phyloP scores from a whole-genome alignment of 2,329 filamentous ascomycete genomes.

The Claviceps fusiformis region DNA sequence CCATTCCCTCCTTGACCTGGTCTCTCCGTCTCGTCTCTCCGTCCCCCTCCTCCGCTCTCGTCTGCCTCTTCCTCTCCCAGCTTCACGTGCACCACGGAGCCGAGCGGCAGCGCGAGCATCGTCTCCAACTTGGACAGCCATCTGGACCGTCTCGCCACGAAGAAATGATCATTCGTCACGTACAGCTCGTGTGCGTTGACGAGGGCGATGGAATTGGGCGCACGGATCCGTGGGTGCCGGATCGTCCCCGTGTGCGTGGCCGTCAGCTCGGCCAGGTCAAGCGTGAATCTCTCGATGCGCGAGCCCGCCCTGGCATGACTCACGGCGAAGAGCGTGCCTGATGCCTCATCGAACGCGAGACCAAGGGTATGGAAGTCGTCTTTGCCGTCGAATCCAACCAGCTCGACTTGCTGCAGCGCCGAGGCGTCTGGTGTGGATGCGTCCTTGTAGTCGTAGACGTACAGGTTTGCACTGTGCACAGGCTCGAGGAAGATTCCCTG shows the following conservation, averaged over 20 bases:
- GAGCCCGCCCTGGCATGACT: conserved; percentile 24
- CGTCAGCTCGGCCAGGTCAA: conserved; percentile 19
- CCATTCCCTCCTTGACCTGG: too few relatives aligned
- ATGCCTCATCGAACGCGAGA: conserved; percentile 22
- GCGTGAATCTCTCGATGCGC: conserved; percentile 25
- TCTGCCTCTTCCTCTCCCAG: conserved; percentile 1
- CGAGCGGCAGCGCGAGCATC: conserved; percentile 18
- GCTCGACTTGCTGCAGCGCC: conserved; percentile 11
- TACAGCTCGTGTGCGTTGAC: conserved; percentile 23
- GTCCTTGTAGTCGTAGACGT: conserved; percentile 23
- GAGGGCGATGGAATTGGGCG: conserved; percentile 25
- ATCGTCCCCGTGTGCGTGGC: conserved; percentile 24
- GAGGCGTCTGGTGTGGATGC: conserved; percentile 4
- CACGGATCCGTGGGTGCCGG: conserved; percentile 23
- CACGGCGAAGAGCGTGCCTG: conserved; percentile 21
- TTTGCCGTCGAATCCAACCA: conserved; percentile 12
- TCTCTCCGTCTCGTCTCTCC: too few relatives aligned
- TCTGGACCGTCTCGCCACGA: conserved; percentile 13
- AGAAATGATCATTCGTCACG: conserved; percentile 27
- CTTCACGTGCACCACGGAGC: conserved; percentile 23
- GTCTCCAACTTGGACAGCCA: conserved; percentile 21
- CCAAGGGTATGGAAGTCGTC: conserved; percentile 28
- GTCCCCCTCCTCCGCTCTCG: too few relatives aligned
- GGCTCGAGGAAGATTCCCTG: conserved; percentile 14
- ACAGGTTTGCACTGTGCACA: conserved; percentile 18